Evolutionary conservation across 2,329 filamentous ascomycete genomes (phyloP).

Genomic region (Penicillium sclerotigenum): DNA sequence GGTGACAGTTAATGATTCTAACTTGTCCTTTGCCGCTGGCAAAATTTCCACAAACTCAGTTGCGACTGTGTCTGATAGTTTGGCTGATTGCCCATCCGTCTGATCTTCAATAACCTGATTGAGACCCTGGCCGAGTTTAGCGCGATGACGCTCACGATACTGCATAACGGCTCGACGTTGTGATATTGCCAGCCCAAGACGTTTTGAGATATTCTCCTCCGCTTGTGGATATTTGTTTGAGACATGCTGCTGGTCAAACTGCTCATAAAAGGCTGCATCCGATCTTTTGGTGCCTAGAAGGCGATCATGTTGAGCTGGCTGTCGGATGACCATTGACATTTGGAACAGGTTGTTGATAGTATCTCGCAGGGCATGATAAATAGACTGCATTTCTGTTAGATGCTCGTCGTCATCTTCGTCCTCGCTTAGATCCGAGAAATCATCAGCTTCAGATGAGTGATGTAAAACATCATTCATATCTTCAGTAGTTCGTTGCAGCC

Average conservation of each 20-base stretch:
- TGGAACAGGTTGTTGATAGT: slow-evolving; percentile 35
- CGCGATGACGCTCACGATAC: slow-evolving; percentile 38
- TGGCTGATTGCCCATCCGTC: background rate
- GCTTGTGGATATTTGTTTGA: background rate
- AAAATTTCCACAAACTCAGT: background rate
- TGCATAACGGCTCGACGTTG: slow-evolving; percentile 37
- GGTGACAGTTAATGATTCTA: background rate
- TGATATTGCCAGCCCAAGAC: slow-evolving; percentile 17
- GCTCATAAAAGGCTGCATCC: background rate
- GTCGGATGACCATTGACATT: slow-evolving; percentile 39
- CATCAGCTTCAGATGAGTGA: background rate
- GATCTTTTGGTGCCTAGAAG: slow-evolving; percentile 4
- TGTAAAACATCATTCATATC: slow-evolving; percentile 6
- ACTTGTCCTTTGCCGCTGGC: background rate
- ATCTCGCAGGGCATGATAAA: slow-evolving; percentile 20
- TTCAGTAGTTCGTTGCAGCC: background rate
- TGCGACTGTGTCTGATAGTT: slow-evolving; percentile 9
- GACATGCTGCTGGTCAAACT: background rate
- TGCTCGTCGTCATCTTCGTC: background rate
- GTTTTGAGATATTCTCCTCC: background rate
- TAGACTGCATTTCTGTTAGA: slow-evolving; percentile 15
- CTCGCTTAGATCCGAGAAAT: background rate
- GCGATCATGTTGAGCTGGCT: slow-evolving; percentile 38
- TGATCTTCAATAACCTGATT: background rate
- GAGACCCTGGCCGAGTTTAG: slow-evolving; percentile 30